Conservation (phyloP, 805 yeast genomes). For the Monosporozyma servazzii region DNA sequence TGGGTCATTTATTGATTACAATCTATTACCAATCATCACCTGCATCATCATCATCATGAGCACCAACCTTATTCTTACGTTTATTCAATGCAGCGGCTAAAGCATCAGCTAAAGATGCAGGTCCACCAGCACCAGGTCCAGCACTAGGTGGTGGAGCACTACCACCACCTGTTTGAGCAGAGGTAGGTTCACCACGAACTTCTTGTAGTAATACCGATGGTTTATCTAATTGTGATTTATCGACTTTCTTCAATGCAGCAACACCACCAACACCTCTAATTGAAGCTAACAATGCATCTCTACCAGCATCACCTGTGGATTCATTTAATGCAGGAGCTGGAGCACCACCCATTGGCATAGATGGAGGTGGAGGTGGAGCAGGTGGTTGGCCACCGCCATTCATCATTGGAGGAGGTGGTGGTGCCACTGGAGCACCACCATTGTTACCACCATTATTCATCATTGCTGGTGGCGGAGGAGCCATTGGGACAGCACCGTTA, state of each 20-base stretch:
- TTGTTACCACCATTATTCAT: no score
- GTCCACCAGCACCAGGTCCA: conserved; percentile 38
- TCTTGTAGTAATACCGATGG: conserved; percentile 69
- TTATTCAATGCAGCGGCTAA: conserved; percentile 75
- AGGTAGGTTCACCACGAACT: conserved; percentile 48
- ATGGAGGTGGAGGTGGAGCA: conserved; percentile 5
- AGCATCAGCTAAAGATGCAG: conserved; percentile 74
- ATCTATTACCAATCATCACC: conserved; percentile 55
- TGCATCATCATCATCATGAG: conserved; percentile 73
- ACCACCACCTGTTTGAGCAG: conserved; percentile 21
- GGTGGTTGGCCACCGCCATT: conserved; percentile 10
- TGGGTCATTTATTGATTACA: background rate
- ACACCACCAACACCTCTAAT: conserved; percentile 76
- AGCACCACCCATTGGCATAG: conserved; percentile 1
- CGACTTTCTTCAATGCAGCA: conserved; percentile 62
- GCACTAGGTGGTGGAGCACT: conserved; percentile 31
- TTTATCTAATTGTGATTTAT: conserved; percentile 71
- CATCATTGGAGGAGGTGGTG: conserved; percentile 18
- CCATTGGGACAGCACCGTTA: no score
- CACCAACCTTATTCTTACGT: conserved; percentile 81
- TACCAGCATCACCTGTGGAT: conserved; percentile 40
- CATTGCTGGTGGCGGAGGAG: no score
- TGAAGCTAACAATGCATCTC: conserved; percentile 81
- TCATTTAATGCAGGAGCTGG: conserved; percentile 16
- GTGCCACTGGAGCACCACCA: conserved; percentile 12